Evolutionary conservation across 257 asterid genomes (phyloP).

Genomic region (Solanum rostratum): DNA sequence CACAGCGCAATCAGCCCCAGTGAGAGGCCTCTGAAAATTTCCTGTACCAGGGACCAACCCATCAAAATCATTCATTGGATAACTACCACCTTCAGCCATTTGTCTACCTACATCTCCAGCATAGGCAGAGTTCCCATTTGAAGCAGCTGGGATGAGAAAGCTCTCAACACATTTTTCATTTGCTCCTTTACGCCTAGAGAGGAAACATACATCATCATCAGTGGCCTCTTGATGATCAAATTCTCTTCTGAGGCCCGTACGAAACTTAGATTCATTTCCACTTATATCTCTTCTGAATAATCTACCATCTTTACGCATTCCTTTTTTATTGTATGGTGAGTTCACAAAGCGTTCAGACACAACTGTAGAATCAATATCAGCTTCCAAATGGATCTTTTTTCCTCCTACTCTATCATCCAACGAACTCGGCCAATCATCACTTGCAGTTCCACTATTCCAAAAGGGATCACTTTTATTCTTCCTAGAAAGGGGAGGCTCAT

Average conservation of each 20-base stretch:
- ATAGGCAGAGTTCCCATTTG: constrained; percentile 7
- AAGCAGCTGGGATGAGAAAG: constrained; percentile 12
- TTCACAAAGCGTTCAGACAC: constrained; percentile 17
- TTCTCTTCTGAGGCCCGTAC: constrained; percentile 8
- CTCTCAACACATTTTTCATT: constrained; percentile 7
- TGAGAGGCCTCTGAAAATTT: constrained; percentile 6
- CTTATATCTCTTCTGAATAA: constrained; percentile 14
- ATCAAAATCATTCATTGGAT: constrained; percentile 10
- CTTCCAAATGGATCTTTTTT: constrained; percentile 14
- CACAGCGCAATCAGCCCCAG: constrained; percentile 15
- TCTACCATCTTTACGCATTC: constrained; percentile 16
- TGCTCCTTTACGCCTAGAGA: background rate
- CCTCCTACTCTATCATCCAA: constrained; percentile 25
- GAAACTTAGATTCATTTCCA: constrained; percentile 13
- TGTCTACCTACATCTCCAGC: constrained; percentile 8
- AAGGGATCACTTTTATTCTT: constrained; percentile 5
- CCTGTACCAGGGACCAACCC: constrained; percentile 12
- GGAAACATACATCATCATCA: constrained; percentile 2
- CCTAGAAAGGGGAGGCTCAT: constrained; percentile 8
- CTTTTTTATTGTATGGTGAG: constrained; percentile 12
- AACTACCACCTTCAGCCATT: constrained; percentile 16
- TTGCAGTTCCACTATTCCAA: constrained; percentile 19
- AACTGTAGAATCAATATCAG: constrained; percentile 9
- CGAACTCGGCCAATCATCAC: constrained; percentile 11
- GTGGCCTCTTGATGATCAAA: background rate